A percentile compares a stretch with the other conserved stretches of the same genome.
These are phyloP conservation scores for Pleurostoma richardsiae DNA, from an alignment of 2,329 filamentous ascomycete species.

Conservation along the genomic window DNA sequence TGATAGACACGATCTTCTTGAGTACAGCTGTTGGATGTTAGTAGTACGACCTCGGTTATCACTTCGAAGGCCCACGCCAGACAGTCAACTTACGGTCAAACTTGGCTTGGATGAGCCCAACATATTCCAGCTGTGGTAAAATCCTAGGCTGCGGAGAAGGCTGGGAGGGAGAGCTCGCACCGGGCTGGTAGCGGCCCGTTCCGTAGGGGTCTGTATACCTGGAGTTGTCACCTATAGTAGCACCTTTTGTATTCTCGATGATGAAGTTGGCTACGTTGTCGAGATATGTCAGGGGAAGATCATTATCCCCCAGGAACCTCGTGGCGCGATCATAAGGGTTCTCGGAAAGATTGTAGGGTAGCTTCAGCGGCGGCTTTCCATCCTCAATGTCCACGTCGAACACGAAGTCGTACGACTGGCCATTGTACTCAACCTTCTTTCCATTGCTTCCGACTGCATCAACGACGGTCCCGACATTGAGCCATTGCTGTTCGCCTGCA, in stretches of 20 bases:
- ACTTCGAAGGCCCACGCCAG: too few relatives aligned
- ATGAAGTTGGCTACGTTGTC: constrained; percentile 95
- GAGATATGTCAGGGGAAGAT: constrained; percentile 80
- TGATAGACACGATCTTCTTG: constrained; percentile 72
- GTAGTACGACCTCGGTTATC: background rate
- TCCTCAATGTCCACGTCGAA: constrained; percentile 97
- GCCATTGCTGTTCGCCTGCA: constrained; percentile 64
- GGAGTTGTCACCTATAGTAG: constrained; percentile 65
- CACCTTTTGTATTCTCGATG: constrained; percentile 80
- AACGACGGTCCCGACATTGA: constrained; percentile 90
- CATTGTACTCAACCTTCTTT: constrained; percentile 69
- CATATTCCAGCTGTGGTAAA: constrained; percentile 74
- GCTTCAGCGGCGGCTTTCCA: constrained; percentile 83
- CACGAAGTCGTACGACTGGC: constrained; percentile 90
- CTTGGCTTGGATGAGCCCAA: constrained; percentile 72
- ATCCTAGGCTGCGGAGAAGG: constrained; percentile 47
- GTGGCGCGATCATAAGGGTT: constrained; percentile 90
- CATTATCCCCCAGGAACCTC: constrained; percentile 85
- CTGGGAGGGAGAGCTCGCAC: constrained; percentile 38
- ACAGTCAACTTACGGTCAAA: constrained; percentile 40
- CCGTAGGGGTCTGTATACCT: constrained; percentile 66
- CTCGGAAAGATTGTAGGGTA: constrained; percentile 90
- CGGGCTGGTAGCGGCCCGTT: constrained; percentile 72
- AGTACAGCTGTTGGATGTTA: constrained; percentile 52
- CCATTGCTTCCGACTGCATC: constrained; percentile 81